Evolutionary conservation across 192 early-diverging fungal species (phyloP).

Genomic region (Coemansia javaensis): DNA sequence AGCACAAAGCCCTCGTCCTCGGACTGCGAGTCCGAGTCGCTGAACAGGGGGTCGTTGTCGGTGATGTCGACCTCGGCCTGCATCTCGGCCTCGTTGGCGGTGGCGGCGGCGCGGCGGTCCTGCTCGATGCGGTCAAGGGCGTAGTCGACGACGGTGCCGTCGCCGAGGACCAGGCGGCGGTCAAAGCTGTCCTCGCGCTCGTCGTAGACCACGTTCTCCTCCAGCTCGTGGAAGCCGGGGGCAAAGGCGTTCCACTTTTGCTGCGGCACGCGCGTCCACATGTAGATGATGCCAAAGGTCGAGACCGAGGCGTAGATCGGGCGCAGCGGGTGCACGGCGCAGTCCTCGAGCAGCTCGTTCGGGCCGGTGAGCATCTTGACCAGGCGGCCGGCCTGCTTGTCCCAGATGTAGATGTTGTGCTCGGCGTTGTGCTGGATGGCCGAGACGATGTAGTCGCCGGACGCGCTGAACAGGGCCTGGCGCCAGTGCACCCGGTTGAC

Average conservation of each 20-base stretch:
- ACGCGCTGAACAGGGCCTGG: slow-evolving; percentile 78
- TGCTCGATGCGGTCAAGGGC: slow-evolving; percentile 6
- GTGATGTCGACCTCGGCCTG: slow-evolving; percentile 36
- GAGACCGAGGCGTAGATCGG: slow-evolving; percentile 82
- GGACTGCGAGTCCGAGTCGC: slow-evolving; percentile 40
- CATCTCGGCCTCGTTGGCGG: slow-evolving; percentile 8
- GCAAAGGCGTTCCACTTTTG: slow-evolving; percentile 90
- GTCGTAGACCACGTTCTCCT: slow-evolving; percentile 91
- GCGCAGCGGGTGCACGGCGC: slow-evolving; percentile 75
- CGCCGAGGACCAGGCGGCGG: slow-evolving; percentile 10
- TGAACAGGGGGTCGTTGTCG: slow-evolving; percentile 44
- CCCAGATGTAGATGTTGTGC: slow-evolving; percentile 96
- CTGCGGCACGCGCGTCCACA: slow-evolving; percentile 79
- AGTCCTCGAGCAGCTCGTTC: slow-evolving; percentile 74
- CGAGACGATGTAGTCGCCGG: slow-evolving; percentile 83
- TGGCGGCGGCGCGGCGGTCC: slow-evolving; percentile 2
- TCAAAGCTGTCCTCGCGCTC: slow-evolving; percentile 96
- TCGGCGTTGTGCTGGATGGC: slow-evolving; percentile 79
- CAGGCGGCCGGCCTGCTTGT: slow-evolving; percentile 71
- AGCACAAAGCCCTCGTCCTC: slow-evolving; percentile 41
- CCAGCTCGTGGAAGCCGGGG: slow-evolving; percentile 87
- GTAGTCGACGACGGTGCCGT: slow-evolving; percentile 23
- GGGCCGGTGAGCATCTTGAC: slow-evolving; percentile 91
- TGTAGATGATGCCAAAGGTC: slow-evolving; percentile 73
- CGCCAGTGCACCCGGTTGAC: slow-evolving; percentile 90